Percentiles rank a stretch among this genome's conserved stretches.
These are phyloP conservation scores for Sporormia fimetaria DNA, from an alignment of 495 filamentous ascomycete species.

Conservation along the genomic window DNA sequence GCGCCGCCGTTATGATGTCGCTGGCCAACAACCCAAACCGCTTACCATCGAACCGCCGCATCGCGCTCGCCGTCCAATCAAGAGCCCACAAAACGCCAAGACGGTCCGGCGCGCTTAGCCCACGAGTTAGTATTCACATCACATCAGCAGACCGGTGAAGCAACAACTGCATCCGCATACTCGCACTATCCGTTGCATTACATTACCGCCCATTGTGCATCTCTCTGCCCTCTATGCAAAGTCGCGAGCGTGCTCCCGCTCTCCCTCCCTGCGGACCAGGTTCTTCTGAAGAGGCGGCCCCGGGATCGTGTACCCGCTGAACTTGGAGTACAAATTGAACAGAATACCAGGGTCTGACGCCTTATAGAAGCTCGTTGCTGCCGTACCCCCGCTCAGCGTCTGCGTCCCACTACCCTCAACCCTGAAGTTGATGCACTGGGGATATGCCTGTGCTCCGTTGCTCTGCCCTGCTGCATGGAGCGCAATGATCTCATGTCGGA, in stretches of 20 bases:
- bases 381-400: conserved; percentile 8
- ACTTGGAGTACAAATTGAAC: conserved; percentile 20
- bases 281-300: conserved; percentile 24
- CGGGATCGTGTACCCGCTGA: conserved; percentile 28
- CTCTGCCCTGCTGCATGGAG: conserved; percentile 17
- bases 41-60: too few relatives aligned
- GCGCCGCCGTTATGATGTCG: too few relatives aligned
- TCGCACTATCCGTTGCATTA: too few relatives aligned
- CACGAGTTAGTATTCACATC: too few relatives aligned
- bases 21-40: too few relatives aligned
- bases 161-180: too few relatives aligned
- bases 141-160: too few relatives aligned
- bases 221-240: conserved; percentile 1
- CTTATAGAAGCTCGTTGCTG: conserved; percentile 19
- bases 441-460: conserved; percentile 27
- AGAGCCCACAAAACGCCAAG: too few relatives aligned
- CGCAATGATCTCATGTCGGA: conserved; percentile 27
- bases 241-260: conserved; percentile 11
- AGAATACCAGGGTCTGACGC: conserved; percentile 18
- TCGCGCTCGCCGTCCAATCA: too few relatives aligned
- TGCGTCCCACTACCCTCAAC: conserved; percentile 13
- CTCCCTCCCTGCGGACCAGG: conserved; percentile 7
- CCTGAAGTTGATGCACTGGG: conserved; percentile 26
- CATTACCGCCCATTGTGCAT: too few relatives aligned
- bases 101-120: too few relatives aligned